A percentile compares a stretch with the other conserved stretches of the same genome.
Evolutionary conservation across 129 eudicot genomes (phyloP).

Genomic region (Centrapalus pauciflorus): DNA sequence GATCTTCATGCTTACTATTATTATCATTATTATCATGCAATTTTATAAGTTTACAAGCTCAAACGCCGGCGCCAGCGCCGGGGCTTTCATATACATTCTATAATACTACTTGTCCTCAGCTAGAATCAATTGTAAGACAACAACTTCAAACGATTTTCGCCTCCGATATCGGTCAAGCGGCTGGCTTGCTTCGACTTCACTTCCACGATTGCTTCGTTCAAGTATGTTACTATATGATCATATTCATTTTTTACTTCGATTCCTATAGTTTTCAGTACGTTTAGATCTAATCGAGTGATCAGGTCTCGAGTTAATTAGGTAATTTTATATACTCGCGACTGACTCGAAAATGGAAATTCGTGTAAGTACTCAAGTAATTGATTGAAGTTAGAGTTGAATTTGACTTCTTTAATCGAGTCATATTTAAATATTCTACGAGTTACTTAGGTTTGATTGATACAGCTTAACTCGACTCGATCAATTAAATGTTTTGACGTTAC

Average conservation of each 20-base stretch:
- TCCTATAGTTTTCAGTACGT: too few species aligned
- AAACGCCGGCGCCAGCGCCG: conserved; percentile 8
- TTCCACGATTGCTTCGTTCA: conserved; percentile 38
- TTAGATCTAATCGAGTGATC: too few species aligned
- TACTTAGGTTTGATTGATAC: too few species aligned
- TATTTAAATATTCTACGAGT: too few species aligned
- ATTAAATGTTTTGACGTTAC: too few species aligned
- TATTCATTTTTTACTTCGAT: not conserved
- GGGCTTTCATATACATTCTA: conserved; percentile 28
- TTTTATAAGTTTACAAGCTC: conserved; percentile 13
- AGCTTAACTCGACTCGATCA: too few species aligned
- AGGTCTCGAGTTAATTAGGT: too few species aligned
- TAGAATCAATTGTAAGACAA: conserved; percentile 17
- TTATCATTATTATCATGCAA: not conserved
- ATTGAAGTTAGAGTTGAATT: too few species aligned
- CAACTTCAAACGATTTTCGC: conserved; percentile 20
- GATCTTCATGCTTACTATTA: conserved; percentile 16
- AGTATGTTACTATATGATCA: conserved; percentile 8
- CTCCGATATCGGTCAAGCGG: conserved; percentile 30
- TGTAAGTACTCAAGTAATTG: too few species aligned
- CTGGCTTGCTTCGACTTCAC: conserved; percentile 37
- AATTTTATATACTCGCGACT: too few species aligned
- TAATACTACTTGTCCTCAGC: conserved; percentile 19
- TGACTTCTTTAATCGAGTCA: too few species aligned
- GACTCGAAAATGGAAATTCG: too few species aligned